Base-by-base conservation (phyloP, 2,329 filamentous ascomycete genomes). In the Talaromyces sp. region DNA sequence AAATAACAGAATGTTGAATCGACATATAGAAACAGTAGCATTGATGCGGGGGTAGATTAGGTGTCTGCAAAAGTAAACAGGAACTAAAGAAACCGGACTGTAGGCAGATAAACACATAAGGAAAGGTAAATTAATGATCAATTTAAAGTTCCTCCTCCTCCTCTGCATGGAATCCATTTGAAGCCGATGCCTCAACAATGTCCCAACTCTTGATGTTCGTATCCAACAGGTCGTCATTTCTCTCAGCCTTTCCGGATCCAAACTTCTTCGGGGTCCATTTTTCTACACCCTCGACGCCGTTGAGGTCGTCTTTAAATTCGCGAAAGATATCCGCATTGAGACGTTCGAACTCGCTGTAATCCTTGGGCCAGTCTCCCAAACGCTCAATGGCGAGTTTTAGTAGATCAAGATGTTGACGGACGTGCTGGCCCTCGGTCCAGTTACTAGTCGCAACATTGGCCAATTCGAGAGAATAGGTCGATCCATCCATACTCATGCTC, bases 251-350 rank as follows among this genome's bases (percentile, higher is more conserved):
- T 2, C 82, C 82, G 7, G 66, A 63, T 0, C 82, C 82, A 69
- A 79, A 83, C 0, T 70, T 74, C 71, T 82, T 81, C 13, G 79
- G 71, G 62, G 77, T 72, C 82, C 82, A 83, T 73, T 81, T 82
- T 73, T 83, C 81, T 0, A 81, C 78, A 1, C 80, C 80, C 65
- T 80, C 77, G 0, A 78, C 71, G 0, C 76, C 77, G 69, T 79
- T 77, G 70, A 83, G 72, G 31, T 78, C 74, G 4, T 69, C 64
- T 3, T 72, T 72, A 67, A 79, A 84, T 19, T 73, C 72, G 5
- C 73, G 69, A 72, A 81, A 82, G 6, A 84, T 60, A 58, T 82
- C 76, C 0, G 76, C 78, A 58, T 81, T 82, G 61, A 85, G 71
- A 4, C 74, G 75, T 70, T 83, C 78, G 68, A 84, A 85, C 70